These are phyloP conservation scores for Penicillium arizonense DNA, from an alignment of 495 filamentous ascomycete species.

Conservation along the genomic window DNA sequence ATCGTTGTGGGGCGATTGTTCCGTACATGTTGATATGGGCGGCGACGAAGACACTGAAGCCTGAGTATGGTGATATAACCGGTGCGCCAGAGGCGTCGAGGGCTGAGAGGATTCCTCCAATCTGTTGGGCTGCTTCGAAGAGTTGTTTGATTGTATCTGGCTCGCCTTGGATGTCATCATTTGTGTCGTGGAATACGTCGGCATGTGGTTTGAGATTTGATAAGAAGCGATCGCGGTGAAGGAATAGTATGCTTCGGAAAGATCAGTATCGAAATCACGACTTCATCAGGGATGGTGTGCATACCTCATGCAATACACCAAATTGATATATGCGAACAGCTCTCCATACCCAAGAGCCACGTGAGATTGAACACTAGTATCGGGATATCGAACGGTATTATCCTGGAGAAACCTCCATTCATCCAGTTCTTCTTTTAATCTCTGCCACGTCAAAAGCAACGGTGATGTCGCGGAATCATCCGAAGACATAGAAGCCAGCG, in stretches of 20 bases:
- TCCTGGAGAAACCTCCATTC: constrained; percentile 45
- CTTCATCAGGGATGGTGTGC: neutral
- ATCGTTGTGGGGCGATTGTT: constrained; percentile 34
- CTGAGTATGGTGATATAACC: constrained; percentile 44
- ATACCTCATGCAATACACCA: constrained; percentile 47
- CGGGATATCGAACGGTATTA: constrained; percentile 36
- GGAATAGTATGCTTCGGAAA: constrained; percentile 33
- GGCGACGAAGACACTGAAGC: constrained; percentile 45
- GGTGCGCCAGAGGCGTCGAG: constrained; percentile 36
- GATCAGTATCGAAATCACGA: neutral
- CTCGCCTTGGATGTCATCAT: constrained; percentile 16
- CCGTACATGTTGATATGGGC: constrained; percentile 50
- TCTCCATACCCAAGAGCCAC: constrained; percentile 44
- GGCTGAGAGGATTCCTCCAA: constrained; percentile 33
- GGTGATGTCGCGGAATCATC: constrained; percentile 13
- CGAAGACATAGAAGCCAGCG: constrained; percentile 19
- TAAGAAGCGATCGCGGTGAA: constrained; percentile 41
- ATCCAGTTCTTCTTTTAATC: constrained; percentile 37
- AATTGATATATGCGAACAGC: constrained; percentile 45
- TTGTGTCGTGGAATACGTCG: constrained; percentile 23
- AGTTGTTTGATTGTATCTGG: constrained; percentile 33
- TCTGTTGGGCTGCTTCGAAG: constrained; percentile 39
- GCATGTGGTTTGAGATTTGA: constrained; percentile 31
- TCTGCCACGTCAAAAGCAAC: constrained; percentile 29
- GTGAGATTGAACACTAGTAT: constrained; percentile 39